These are phyloP conservation scores for Camptophora hylomeconis DNA, from an alignment of 2,329 filamentous ascomycete genomes.

Conservation along the genomic window DNA sequence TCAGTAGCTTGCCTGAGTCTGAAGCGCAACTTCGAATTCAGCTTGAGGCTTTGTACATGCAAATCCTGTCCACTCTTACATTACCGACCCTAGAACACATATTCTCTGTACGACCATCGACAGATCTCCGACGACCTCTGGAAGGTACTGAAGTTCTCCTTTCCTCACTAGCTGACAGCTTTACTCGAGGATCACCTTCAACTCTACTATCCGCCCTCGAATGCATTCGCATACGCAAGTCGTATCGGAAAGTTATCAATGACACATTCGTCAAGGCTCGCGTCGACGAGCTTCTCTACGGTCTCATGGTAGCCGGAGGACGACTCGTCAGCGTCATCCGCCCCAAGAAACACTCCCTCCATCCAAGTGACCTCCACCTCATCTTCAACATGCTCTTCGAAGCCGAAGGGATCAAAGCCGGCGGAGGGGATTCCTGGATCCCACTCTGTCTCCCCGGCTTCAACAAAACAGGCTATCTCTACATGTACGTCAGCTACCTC, in stretches of 20 bases:
- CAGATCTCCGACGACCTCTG: slow-evolving; percentile 76
- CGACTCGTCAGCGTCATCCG: slow-evolving; percentile 88
- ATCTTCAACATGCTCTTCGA: slow-evolving; percentile 99
- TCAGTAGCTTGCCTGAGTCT: slow-evolving; percentile 84
- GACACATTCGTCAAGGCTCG: slow-evolving; percentile 70
- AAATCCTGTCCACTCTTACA: slow-evolving; percentile 89
- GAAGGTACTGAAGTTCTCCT: slow-evolving; percentile 85
- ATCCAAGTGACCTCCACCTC: slow-evolving; percentile 87
- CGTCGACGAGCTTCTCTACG: slow-evolving; percentile 72
- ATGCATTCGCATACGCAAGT: slow-evolving; percentile 82
- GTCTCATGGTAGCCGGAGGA: slow-evolving; percentile 82
- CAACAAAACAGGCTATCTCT: slow-evolving; percentile 90
- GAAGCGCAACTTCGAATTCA: slow-evolving; percentile 77
- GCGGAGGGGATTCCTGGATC: slow-evolving; percentile 95
- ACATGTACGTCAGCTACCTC: slow-evolving; percentile 98
- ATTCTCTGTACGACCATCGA: slow-evolving; percentile 83
- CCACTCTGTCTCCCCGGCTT: slow-evolving; percentile 91
- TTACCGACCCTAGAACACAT: slow-evolving; percentile 75
- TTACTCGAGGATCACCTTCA: slow-evolving; percentile 83
- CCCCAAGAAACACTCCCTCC: slow-evolving; percentile 86
- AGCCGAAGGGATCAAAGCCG: slow-evolving; percentile 79
- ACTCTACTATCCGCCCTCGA: slow-evolving; percentile 81
- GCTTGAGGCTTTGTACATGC: slow-evolving; percentile 92
- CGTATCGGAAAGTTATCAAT: slow-evolving; percentile 75
- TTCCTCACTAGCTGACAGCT: slow-evolving; percentile 85